These are phyloP conservation scores for Phaeosphaeria sp. DNA, from an alignment of 2,329 filamentous ascomycete genomes.

Conservation along the genomic window DNA sequence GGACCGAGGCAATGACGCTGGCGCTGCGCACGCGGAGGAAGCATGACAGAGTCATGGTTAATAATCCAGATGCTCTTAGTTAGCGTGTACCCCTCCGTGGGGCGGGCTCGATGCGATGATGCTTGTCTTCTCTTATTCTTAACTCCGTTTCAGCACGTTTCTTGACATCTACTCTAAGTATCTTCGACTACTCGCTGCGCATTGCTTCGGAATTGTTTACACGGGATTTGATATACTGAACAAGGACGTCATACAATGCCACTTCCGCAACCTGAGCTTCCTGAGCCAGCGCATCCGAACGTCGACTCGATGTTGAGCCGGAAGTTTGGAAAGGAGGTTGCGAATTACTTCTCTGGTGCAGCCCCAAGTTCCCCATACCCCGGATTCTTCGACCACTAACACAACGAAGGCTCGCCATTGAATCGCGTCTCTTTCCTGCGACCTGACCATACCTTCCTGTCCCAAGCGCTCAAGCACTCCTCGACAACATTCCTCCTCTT, in stretches of 20 bases:
- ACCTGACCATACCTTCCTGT: constrained; percentile 72
- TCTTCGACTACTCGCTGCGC: background rate
- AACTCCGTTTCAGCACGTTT: constrained; percentile 4
- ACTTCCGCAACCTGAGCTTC: constrained; percentile 56
- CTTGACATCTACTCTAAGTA: background rate
- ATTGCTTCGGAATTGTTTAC: background rate
- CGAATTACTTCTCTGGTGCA: constrained; percentile 78
- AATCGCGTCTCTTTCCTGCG: constrained; percentile 84
- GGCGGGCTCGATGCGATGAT: constrained; percentile 12
- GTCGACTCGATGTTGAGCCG: constrained; percentile 74
- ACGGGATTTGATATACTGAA: background rate
- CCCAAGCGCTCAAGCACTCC: constrained; percentile 69
- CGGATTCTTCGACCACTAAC: background rate
- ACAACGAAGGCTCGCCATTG: constrained; percentile 67
- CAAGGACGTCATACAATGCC: constrained; percentile 33
- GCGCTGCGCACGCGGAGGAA: constrained; percentile 11
- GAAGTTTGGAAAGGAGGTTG: constrained; percentile 79
- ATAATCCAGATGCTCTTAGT: constrained; percentile 17
- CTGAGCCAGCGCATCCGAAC: constrained; percentile 64
- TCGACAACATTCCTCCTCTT: constrained; percentile 77
- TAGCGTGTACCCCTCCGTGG: constrained; percentile 17
- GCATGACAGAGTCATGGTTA: constrained; percentile 29
- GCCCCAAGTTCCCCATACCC: background rate
- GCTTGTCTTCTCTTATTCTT: background rate
- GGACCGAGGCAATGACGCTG: constrained; percentile 12